Conservation (phyloP, 768 basidiomycete species). For the Agrocybe pediades region DNA sequence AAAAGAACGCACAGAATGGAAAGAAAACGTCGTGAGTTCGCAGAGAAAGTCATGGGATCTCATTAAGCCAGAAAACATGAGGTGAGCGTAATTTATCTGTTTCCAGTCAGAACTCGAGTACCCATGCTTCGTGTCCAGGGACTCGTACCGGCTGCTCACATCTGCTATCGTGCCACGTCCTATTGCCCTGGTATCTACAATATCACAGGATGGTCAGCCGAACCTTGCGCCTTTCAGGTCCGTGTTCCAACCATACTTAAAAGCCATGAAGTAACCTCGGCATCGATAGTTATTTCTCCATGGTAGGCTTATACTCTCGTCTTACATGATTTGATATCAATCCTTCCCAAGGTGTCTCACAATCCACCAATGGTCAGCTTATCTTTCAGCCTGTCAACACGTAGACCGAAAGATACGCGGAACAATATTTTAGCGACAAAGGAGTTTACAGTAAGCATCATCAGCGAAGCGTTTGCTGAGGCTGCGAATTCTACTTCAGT, state of each 20-base stretch:
- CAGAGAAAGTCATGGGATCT: slow-evolving; percentile 40
- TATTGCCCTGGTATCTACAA: slow-evolving; percentile 65
- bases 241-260: slow-evolving; percentile 5
- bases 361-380: slow-evolving; percentile 69
- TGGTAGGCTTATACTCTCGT: slow-evolving; percentile 35
- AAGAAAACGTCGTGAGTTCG: slow-evolving; percentile 31
- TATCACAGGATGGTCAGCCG: slow-evolving; percentile 47
- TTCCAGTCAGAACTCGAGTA: not conserved
- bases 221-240: slow-evolving; percentile 75
- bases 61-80: slow-evolving; percentile 16
- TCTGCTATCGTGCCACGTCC: slow-evolving; percentile 67
- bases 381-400: slow-evolving; percentile 50
- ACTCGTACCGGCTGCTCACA: slow-evolving; percentile 53
- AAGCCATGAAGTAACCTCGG: not conserved
- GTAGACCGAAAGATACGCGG: slow-evolving; percentile 58
- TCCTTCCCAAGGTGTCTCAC: slow-evolving; percentile 48
- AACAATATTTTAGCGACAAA: slow-evolving; percentile 65
- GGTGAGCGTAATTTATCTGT: slow-evolving; percentile 8
- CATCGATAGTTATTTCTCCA: slow-evolving; percentile 60
- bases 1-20: slow-evolving; percentile 6
- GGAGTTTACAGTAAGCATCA: slow-evolving; percentile 72
- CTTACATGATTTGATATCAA: not conserved
- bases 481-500: slow-evolving; percentile 58
- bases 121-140: slow-evolving; percentile 22
- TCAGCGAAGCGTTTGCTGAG: slow-evolving; percentile 66